Base-by-base conservation (phyloP, 2,329 filamentous ascomycete genomes). In the Penicillium sp. region DNA sequence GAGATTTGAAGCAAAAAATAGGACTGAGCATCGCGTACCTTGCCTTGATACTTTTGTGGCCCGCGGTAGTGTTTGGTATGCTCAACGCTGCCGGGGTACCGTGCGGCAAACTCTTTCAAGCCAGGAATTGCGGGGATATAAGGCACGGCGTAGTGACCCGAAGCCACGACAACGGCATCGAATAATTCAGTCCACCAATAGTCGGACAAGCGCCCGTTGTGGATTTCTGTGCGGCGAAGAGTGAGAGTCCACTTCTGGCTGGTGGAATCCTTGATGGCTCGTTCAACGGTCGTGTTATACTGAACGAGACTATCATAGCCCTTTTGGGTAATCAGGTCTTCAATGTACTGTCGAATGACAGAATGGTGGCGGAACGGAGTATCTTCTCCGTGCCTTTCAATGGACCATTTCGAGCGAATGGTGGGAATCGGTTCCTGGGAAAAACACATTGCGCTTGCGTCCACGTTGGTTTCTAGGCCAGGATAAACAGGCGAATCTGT, bases 381-480 rank as follows among this genome's bases (percentile, higher is more conserved):
- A 19, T 85, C 78, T 0, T 77, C 67, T 0, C 87, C 87, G 62
- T 89, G 84, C 28, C 81, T 69, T 26, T 75, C 64, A 55, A 83
- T 75, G 19, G 79, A 80, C 59, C 72, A 72, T 46, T 79, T 66
- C 14, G 78, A 80, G 28, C 76, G 71, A 46, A 78, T 72, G 0
- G 71, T 70, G 0, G 85, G 81, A 14, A 88, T 84, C 0, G 79
- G 76, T 57, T 87, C 85, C 61, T 85, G 79, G 0, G 81, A 83
- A 71, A 85, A 90, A 16, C 82, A 79, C 88, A 90, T 90, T 0
- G 85, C 78, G 1, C 81, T 68, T 6, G 79, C 78, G 63, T 85
- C 82, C 46, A 90, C 83, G 64, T 90, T 90, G 2, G 86, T 89
- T 69, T 89, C 85, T n/a, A 89, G 75, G 22, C 84, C 82, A 0